Base-by-base conservation (phyloP, 2,329 filamentous ascomycete species). In the Alternaria conjuncta region DNA sequence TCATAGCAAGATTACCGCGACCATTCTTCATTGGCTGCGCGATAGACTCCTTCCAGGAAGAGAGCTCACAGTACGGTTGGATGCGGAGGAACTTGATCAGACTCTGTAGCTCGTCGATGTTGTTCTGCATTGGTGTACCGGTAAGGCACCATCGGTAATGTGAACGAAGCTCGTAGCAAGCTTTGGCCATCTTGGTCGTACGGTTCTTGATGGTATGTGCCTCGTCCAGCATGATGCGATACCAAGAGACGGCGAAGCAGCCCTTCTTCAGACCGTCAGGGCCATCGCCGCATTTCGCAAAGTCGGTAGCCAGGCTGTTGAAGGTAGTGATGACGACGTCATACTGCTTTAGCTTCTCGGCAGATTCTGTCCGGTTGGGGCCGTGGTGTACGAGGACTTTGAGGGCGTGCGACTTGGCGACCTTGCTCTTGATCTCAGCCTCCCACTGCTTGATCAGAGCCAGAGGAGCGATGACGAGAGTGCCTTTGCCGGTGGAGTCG, bases 131-230 rank as follows among this genome's bases (percentile, higher is more conserved):
- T 0, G 96, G 96, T 2, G 96, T 99, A 57, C 96, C 96, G 0
- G 94, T 97, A 65, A 99, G 82, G 76, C 96, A 98, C 96, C 96
- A 99, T 64, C 96, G 87, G 74, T 97, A 98, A 78, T 96, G 91
- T 20, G 93, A 90, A 28, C 90, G 86, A 30, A 99, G 82, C 2
- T 92, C 92, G 76, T 90, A 99, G 69, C 92, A 96, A 2, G 96
- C 94, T 78, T 97, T 94, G 2, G 95, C 97, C 44, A 93, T 90
- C 81, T 99, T 99, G 21, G 96, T 94, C 70, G 96, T 97, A 67
- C 95, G 90, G 77, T 99, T 99, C 83, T 99, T 99, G 86, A 99
- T 97, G 2, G 92, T 97, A 79, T 99, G 96, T 1, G 96, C 96
- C 82, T 99, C 96, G 68, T 99, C 96, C 3, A 99, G 86, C 68